Conservation (phyloP, 2,329 filamentous ascomycete genomes). For the Leptographium galeiforme region DNA sequence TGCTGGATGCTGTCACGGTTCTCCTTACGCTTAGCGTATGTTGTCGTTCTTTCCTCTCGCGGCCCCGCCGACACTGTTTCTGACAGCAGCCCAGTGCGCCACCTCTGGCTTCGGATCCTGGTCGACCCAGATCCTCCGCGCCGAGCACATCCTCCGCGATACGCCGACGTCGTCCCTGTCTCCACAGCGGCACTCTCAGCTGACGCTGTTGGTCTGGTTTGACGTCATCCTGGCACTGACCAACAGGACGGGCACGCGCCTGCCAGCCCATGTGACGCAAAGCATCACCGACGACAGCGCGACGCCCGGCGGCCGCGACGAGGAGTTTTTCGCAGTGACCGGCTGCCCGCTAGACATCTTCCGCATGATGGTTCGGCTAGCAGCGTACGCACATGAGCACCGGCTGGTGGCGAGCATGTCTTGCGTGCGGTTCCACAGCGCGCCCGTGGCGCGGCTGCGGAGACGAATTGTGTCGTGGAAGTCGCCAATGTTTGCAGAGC, state of each 20-base stretch:
- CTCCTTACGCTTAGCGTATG: slow-evolving; percentile 21
- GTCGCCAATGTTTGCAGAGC: slow-evolving; percentile 2
- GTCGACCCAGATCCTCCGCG: slow-evolving; percentile 14
- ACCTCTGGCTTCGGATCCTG: slow-evolving; percentile 20
- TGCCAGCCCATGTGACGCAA: slow-evolving; percentile 12
- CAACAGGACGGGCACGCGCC: slow-evolving; percentile 15
- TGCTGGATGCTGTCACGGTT: slow-evolving; percentile 18
- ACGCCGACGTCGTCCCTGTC: neutral
- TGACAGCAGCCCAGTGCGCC: slow-evolving; percentile 14
- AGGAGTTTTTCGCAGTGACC: slow-evolving; percentile 19
- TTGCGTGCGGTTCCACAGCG: slow-evolving; percentile 17
- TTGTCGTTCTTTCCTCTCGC: neutral
- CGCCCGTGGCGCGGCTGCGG: slow-evolving; percentile 12
- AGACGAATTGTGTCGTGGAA: slow-evolving; percentile 12
- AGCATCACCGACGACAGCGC: slow-evolving; percentile 5
- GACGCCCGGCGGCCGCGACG: slow-evolving; percentile 8
- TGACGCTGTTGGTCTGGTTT: slow-evolving; percentile 21
- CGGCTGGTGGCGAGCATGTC: slow-evolving; percentile 17
- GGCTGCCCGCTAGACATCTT: slow-evolving; percentile 20
- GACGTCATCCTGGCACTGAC: slow-evolving; percentile 21
- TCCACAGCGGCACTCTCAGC: slow-evolving; percentile 13
- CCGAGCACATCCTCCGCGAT: slow-evolving; percentile 2
- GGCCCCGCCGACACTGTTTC: neutral
- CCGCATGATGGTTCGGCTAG: slow-evolving; percentile 15
- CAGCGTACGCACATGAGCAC: slow-evolving; percentile 17